phyloP scores from a whole-genome alignment of 2,329 filamentous ascomycete genomes.

The Botrytis porri region DNA sequence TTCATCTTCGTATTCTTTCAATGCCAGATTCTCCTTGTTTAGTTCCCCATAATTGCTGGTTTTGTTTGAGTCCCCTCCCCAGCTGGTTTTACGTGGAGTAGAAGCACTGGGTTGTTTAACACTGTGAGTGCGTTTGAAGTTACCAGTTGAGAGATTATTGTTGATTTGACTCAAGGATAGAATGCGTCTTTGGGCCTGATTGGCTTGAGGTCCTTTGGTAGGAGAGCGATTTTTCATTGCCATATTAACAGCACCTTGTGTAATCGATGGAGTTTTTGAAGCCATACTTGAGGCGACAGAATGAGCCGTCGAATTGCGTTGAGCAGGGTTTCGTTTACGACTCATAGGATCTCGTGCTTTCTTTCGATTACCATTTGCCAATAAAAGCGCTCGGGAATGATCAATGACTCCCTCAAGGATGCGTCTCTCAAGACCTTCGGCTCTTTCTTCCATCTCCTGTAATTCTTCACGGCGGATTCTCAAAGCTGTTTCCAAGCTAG shows the following conservation, averaged over 20 bases:
- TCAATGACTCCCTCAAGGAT: slow-evolving; percentile 96
- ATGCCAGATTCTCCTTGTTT: slow-evolving; percentile 61
- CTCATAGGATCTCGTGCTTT: slow-evolving; percentile 47
- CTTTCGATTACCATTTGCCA: slow-evolving; percentile 54
- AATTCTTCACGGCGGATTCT: slow-evolving; percentile 88
- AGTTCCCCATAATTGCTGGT: slow-evolving; percentile 46
- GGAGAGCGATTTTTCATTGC: slow-evolving; percentile 45
- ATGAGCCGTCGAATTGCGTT: slow-evolving; percentile 42
- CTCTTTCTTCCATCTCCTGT: slow-evolving; percentile 82
- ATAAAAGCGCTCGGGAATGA: slow-evolving; percentile 86
- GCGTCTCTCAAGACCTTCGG: slow-evolving; percentile 83
- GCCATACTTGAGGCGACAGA: slow-evolving; percentile 37
- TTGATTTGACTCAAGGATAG: slow-evolving; percentile 88
- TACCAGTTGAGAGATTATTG: slow-evolving; percentile 61
- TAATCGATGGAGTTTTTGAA: slow-evolving; percentile 33
- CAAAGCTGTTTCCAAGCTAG: slow-evolving; percentile 85
- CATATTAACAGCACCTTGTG: slow-evolving; percentile 51
- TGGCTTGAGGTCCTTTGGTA: slow-evolving; percentile 38
- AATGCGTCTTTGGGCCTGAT: slow-evolving; percentile 67
- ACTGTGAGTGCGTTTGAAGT: slow-evolving; percentile 74
- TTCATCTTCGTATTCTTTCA: slow-evolving; percentile 60
- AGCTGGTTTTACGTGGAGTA: slow-evolving; percentile 64
- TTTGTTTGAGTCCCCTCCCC: slow-evolving; percentile 50
- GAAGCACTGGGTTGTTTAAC: slow-evolving; percentile 59
- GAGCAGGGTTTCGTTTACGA: slow-evolving; percentile 50